These are phyloP conservation scores for Cryptococcus floricola DNA, from an alignment of 1,284 basidiomycete genomes.

Conservation along the genomic window DNA sequence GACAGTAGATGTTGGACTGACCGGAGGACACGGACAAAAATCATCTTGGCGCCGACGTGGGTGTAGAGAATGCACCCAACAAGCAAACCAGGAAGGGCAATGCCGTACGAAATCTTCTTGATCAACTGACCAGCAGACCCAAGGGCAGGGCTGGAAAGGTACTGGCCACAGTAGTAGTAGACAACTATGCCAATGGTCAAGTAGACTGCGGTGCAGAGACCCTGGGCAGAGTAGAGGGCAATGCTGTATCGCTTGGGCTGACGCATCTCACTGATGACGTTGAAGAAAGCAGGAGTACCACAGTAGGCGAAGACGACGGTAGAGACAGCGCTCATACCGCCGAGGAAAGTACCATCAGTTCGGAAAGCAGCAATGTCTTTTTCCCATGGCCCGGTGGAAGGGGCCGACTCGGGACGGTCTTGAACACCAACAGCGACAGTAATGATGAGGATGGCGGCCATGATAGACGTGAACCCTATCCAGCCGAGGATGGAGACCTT, in stretches of 20 bases:
- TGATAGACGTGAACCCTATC: constrained; percentile 33
- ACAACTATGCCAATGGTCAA: constrained; percentile 34
- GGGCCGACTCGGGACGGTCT: constrained; percentile 31
- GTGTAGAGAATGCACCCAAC: constrained; percentile 15
- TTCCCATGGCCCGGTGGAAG: constrained; percentile 14
- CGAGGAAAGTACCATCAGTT: constrained; percentile 18
- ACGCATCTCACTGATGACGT: constrained; percentile 44
- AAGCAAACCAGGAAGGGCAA: constrained; percentile 41
- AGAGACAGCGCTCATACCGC: constrained; percentile 29
- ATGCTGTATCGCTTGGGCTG: constrained; percentile 11
- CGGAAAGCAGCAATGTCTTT: constrained; percentile 21
- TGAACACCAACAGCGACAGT: constrained; percentile 35
- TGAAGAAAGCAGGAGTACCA: constrained; percentile 31
- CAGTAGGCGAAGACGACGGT: constrained; percentile 38
- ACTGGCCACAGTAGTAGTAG: constrained; percentile 41
- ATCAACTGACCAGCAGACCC: constrained; percentile 43
- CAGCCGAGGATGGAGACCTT: constrained; percentile 34
- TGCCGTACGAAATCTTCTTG: constrained; percentile 45
- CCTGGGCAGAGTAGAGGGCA: constrained; percentile 24
- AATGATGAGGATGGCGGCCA: constrained; percentile 29
- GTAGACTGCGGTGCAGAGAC: constrained; percentile 35
- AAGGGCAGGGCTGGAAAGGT: constrained; percentile 34
- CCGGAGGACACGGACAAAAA: constrained; percentile 31
- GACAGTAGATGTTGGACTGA: constrained; percentile 21
- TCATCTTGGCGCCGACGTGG: constrained; percentile 32